Percentiles rank a stretch among this genome's conserved stretches.
Evolutionary conservation across 768 basidiomycete species (phyloP).

Genomic region (Paxillus involutus): DNA sequence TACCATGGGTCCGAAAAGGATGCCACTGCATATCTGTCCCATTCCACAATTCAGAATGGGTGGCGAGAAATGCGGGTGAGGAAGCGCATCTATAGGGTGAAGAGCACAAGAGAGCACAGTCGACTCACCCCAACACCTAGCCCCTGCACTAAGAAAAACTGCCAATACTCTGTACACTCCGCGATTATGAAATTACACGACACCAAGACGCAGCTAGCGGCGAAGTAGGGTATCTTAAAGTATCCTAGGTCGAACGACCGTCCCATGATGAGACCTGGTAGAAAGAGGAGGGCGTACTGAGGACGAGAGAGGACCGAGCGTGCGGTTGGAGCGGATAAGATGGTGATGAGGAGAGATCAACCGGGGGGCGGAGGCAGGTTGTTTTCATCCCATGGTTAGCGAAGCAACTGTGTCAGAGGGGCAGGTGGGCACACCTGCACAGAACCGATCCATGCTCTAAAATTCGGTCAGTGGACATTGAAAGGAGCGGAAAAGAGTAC

Average conservation of each 20-base stretch:
- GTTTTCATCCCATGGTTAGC: not conserved
- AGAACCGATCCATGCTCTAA: conserved; percentile 82
- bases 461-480: not conserved
- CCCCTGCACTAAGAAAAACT: conserved; percentile 76
- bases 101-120: not conserved
- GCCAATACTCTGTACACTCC: conserved; percentile 75
- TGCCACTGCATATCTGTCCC: conserved; percentile 42
- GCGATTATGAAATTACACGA: conserved; percentile 63
- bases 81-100: not conserved
- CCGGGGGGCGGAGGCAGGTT: not conserved
- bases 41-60: not conserved
- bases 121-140: conserved; percentile 58
- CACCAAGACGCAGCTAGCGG: conserved; percentile 51
- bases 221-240: conserved; percentile 49
- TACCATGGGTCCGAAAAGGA: conserved; percentile 61
- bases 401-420: not conserved
- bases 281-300: conserved; percentile 62
- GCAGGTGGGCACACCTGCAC: conserved; percentile 47
- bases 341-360: not conserved
- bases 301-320: not conserved
- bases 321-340: not conserved
- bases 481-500: not conserved
- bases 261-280: conserved; percentile 63
- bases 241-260: conserved; percentile 75
- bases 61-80: not conserved